Percentiles rank a stretch among this genome's conserved stretches.
phyloP scores from a whole-genome alignment of 2,329 filamentous ascomycete species.

The Dactylellina cionopaga region DNA sequence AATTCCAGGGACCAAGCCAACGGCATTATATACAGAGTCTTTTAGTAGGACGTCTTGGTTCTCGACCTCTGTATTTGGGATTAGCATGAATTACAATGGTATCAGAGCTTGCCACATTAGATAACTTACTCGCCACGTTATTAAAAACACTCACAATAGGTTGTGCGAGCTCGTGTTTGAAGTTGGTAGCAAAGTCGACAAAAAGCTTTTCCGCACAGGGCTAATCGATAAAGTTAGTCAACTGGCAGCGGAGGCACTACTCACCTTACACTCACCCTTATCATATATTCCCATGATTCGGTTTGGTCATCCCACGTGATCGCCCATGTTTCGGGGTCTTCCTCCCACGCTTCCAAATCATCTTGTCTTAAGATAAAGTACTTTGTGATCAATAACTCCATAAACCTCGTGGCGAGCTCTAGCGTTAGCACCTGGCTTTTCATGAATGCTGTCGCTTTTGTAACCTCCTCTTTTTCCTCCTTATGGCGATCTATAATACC shows the following conservation, averaged over 20 bases:
- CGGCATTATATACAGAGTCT: slow-evolving; percentile 92
- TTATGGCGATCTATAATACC: slow-evolving; percentile 55
- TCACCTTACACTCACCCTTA: slow-evolving; percentile 65
- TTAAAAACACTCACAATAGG: slow-evolving; percentile 86
- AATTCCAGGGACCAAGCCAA: slow-evolving; percentile 84
- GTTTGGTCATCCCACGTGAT: slow-evolving; percentile 84
- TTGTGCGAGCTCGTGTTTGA: slow-evolving; percentile 80
- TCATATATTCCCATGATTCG: slow-evolving; percentile 89
- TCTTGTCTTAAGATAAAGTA: slow-evolving; percentile 87
- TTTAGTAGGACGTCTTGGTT: slow-evolving; percentile 81
- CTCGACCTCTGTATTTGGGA: slow-evolving; percentile 63
- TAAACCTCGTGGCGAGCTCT: slow-evolving; percentile 80
- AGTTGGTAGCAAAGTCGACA: slow-evolving; percentile 87
- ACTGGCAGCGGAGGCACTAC: not conserved
- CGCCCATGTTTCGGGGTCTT: slow-evolving; percentile 96
- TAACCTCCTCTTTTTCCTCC: slow-evolving; percentile 72
- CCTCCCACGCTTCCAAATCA: slow-evolving; percentile 91
- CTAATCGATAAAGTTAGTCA: not conserved
- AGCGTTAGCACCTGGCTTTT: slow-evolving; percentile 79
- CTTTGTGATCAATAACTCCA: slow-evolving; percentile 83
- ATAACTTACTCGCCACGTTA: slow-evolving; percentile 72
- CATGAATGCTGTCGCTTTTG: slow-evolving; percentile 72
- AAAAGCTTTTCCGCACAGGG: slow-evolving; percentile 95
- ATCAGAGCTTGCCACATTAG: not conserved
- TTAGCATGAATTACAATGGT: too few relatives aligned